Evolutionary conservation across 1,284 basidiomycete species (phyloP).

Genomic region (Leccinum fallax): DNA sequence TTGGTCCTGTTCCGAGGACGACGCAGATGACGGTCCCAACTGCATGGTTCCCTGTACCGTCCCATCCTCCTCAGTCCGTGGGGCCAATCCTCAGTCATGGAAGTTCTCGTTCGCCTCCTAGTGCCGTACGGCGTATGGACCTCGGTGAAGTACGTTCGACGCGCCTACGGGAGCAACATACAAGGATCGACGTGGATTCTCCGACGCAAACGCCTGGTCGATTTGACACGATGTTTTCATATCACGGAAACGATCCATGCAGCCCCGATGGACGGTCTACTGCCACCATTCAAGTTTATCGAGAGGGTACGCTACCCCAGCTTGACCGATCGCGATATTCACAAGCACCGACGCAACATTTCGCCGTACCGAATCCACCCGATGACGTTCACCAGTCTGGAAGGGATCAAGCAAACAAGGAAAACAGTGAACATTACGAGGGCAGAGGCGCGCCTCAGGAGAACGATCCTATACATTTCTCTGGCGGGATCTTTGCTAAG

Average conservation of each 20-base stretch:
- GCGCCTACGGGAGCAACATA: constrained; percentile 41
- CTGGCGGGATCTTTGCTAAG: constrained; percentile 47
- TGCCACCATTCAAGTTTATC: constrained; percentile 14
- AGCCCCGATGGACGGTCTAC: constrained; percentile 5
- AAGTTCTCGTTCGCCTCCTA: constrained; percentile 12
- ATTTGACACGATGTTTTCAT: constrained; percentile 42
- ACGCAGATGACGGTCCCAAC: constrained; percentile 8
- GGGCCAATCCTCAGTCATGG: constrained; percentile 16
- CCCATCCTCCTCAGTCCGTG: constrained; percentile 11
- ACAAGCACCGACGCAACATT: constrained; percentile 16
- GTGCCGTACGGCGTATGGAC: constrained; percentile 4
- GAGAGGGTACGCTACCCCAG: constrained; percentile 13
- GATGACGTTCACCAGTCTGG: constrained; percentile 23
- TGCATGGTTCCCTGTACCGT: constrained; percentile 21
- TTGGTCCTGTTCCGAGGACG: constrained; percentile 7
- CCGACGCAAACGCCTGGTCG: constrained; percentile 42
- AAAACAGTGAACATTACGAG: constrained; percentile 43
- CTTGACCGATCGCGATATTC: constrained; percentile 18
- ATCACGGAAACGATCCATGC: constrained; percentile 16
- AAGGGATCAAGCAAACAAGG: constrained; percentile 47
- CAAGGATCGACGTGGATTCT: constrained; percentile 44
- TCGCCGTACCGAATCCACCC: constrained; percentile 2
- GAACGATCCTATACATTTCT: constrained; percentile 19
- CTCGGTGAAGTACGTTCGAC: constrained; percentile 36
- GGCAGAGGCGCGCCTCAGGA: constrained; percentile 20